These are phyloP conservation scores for Peronospora destructor DNA, from an alignment of 352 stramenopile genomes.

Conservation along the genomic window DNA sequence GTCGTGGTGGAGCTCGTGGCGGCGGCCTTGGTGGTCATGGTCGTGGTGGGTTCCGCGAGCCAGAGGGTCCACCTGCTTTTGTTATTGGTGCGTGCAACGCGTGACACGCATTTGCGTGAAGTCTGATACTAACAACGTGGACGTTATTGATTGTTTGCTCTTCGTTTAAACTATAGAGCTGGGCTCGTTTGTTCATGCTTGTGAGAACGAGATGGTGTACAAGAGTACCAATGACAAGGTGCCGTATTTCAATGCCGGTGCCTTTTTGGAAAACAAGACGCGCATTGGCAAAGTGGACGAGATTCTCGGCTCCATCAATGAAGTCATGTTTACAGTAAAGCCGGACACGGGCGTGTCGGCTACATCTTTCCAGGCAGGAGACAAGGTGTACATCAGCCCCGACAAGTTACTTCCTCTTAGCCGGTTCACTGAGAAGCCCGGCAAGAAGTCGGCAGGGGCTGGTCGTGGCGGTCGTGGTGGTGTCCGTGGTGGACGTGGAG, in stretches of 20 bases:
- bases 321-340: conserved; percentile 96
- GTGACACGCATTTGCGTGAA: neutral
- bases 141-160: conserved; percentile 4
- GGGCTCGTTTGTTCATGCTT: conserved; percentile 94
- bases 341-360: conserved; percentile 91
- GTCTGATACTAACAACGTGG: neutral
- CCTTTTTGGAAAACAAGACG: conserved; percentile 98
- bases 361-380: conserved; percentile 93
- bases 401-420: conserved; percentile 95
- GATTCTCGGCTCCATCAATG: conserved; percentile 95
- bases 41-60: conserved; percentile 39
- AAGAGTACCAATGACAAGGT: conserved; percentile 94
- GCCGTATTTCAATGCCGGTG: conserved; percentile 98
- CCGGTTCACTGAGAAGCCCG: conserved; percentile 92
- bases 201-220: conserved; percentile 97
- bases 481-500: conserved; percentile 31
- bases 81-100: conserved; percentile 48
- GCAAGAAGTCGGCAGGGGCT: conserved; percentile 43
- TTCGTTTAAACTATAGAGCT: conserved; percentile 65
- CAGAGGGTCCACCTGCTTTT: conserved; percentile 60
- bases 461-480: conserved; percentile 41
- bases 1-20: conserved; percentile 41
- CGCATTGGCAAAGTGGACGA: conserved; percentile 99
- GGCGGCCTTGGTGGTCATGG: conserved; percentile 26
- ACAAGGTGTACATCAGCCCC: conserved; percentile 96